Evolutionary conservation across 805 yeast species (phyloP).

Genomic region (Candida mattraensis): DNA sequence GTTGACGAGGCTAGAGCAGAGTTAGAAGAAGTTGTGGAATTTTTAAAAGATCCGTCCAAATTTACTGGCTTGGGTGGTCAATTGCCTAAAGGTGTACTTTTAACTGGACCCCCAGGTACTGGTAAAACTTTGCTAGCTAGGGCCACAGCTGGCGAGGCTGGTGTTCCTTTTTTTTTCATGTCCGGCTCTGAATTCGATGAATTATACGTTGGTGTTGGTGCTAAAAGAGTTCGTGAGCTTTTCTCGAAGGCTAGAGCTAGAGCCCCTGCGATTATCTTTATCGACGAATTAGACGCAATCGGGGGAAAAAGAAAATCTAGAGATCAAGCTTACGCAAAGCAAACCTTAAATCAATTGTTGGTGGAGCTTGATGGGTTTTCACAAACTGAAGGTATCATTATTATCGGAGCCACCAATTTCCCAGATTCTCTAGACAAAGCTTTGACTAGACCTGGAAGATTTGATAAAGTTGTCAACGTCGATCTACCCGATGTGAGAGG

Average conservation of each 20-base stretch:
- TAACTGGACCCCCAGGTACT: slow-evolving; percentile 99
- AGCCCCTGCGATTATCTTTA: slow-evolving; percentile 95
- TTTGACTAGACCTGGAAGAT: slow-evolving; percentile 96
- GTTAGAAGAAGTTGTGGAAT: slow-evolving; percentile 96
- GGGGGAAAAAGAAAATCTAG: slow-evolving; percentile 97
- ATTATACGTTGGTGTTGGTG: slow-evolving; percentile 98
- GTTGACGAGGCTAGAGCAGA: slow-evolving; percentile 98
- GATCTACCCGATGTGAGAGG: slow-evolving; percentile 98
- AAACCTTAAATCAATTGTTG: slow-evolving; percentile 90
- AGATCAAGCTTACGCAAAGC: slow-evolving; percentile 98
- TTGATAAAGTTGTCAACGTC: slow-evolving; percentile 92
- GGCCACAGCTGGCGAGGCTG: slow-evolving; percentile 99
- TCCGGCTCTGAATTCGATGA: slow-evolving; percentile 98
- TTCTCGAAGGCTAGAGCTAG: slow-evolving; percentile 90
- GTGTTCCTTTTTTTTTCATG: slow-evolving; percentile 98
- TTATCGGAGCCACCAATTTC: slow-evolving; percentile 98
- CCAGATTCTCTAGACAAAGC: slow-evolving; percentile 97
- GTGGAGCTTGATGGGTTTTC: slow-evolving; percentile 96
- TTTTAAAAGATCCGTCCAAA: slow-evolving; percentile 91
- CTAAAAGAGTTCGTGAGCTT: slow-evolving; percentile 93
- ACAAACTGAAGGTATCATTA: slow-evolving; percentile 88
- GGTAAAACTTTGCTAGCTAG: slow-evolving; percentile 96
- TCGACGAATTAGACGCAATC: slow-evolving; percentile 97
- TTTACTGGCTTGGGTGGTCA: slow-evolving; percentile 97
- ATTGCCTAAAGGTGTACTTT: slow-evolving; percentile 92